These are phyloP conservation scores for Apium graveolens DNA, from an alignment of 129 eudicot genomes.

Conservation along the genomic window DNA sequence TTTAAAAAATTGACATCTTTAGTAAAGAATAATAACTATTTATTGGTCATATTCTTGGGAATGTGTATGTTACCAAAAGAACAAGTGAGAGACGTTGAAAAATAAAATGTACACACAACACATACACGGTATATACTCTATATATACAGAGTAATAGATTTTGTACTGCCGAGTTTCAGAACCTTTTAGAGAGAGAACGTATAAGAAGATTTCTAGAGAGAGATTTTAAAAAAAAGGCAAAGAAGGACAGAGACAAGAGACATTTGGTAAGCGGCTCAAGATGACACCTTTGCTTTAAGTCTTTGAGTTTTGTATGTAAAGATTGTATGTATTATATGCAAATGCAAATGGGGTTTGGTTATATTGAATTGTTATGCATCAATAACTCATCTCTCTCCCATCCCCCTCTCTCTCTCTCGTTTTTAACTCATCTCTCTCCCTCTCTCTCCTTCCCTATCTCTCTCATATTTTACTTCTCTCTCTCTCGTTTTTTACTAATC, in stretches of 20 bases:
- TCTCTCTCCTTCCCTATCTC: background rate
- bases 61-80: background rate
- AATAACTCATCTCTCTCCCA: background rate
- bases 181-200: conserved; percentile 6
- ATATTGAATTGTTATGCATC: conserved; percentile 2
- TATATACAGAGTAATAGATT: background rate
- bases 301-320: background rate
- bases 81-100: conserved; percentile 8
- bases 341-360: background rate
- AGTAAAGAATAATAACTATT: background rate
- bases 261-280: conserved; percentile 25
- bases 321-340: conserved; percentile 2
- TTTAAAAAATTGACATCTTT: background rate
- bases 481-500: background rate
- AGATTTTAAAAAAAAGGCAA: background rate
- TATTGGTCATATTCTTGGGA: background rate
- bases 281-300: background rate
- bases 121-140: background rate
- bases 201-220: conserved; percentile 8
- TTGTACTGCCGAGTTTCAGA: conserved; percentile 5
- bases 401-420: background rate
- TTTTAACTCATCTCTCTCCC: background rate
- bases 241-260: conserved; percentile 12
- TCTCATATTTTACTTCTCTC: background rate
- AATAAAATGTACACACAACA: background rate